These are phyloP conservation scores for Colletotrichum sp. DNA, from an alignment of 2,329 filamentous ascomycete species.

Conservation along the genomic window DNA sequence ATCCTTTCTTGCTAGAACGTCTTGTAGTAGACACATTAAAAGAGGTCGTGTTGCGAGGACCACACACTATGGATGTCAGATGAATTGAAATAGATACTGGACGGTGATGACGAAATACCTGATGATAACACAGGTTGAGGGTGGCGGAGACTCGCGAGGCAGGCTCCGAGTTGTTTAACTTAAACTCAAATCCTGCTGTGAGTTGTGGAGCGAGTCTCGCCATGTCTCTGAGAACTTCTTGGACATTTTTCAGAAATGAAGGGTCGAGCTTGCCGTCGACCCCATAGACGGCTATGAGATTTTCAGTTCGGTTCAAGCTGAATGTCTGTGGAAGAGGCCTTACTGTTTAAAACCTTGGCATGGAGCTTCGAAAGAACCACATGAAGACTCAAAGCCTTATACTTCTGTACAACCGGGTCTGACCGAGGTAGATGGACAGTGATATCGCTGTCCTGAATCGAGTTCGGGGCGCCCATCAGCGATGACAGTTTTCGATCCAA, in stretches of 20 bases:
- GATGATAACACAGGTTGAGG: constrained; percentile 6
- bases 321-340: neutral
- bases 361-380: neutral
- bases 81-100: neutral
- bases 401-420: neutral
- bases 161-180: neutral
- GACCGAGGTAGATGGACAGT: neutral
- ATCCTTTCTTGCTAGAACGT: neutral
- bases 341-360: constrained; percentile 6
- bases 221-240: neutral
- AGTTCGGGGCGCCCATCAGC: neutral
- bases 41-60: neutral
- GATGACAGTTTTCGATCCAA: constrained; percentile 10
- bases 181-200: constrained; percentile 2
- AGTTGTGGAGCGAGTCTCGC: neutral
- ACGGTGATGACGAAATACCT: neutral
- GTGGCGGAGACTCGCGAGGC: neutral
- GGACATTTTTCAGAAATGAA: neutral
- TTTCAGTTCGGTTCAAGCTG: rapidly evolving
- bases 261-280: neutral
- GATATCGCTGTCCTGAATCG: neutral
- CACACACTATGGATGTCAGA: neutral
- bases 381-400: neutral
- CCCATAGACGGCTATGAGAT: constrained; percentile 5
- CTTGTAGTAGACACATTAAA: neutral